Evolutionary conservation across 495 filamentous ascomycete species (phyloP).

Genomic region (Tuber indicum): DNA sequence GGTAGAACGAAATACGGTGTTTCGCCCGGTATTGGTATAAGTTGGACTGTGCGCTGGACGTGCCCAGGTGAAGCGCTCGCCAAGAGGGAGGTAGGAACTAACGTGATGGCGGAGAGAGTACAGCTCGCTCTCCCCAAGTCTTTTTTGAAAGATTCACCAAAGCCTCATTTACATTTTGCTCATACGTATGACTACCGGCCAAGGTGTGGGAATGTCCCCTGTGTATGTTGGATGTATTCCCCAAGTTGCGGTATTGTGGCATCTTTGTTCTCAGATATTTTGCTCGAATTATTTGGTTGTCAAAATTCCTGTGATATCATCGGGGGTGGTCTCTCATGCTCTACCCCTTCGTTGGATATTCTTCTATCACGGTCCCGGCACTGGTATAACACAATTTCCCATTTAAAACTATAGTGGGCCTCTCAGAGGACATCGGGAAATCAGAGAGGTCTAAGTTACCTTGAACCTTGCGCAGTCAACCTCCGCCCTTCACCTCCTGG

Average conservation of each 20-base stretch:
- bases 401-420: not conserved
- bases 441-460: not conserved
- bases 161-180: not conserved
- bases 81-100: not conserved
- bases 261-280: not conserved
- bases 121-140: not conserved
- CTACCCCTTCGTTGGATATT: not conserved
- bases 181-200: not conserved
- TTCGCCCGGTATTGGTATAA: not conserved
- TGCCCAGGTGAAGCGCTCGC: not conserved
- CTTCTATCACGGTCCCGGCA: not conserved
- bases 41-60: not conserved
- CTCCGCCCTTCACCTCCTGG: not conserved
- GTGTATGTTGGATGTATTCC: not conserved
- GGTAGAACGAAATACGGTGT: not conserved
- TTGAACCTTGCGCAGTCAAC: not conserved
- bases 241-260: not conserved
- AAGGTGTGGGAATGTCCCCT: not conserved
- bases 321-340: not conserved
- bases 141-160: not conserved
- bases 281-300: not conserved
- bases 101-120: not conserved
- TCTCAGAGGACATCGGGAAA: not conserved
- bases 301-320: not conserved
- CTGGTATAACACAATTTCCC: not conserved